These are phyloP conservation scores for Acrocalymma vagum DNA, from an alignment of 2,329 filamentous ascomycete genomes.

Conservation along the genomic window DNA sequence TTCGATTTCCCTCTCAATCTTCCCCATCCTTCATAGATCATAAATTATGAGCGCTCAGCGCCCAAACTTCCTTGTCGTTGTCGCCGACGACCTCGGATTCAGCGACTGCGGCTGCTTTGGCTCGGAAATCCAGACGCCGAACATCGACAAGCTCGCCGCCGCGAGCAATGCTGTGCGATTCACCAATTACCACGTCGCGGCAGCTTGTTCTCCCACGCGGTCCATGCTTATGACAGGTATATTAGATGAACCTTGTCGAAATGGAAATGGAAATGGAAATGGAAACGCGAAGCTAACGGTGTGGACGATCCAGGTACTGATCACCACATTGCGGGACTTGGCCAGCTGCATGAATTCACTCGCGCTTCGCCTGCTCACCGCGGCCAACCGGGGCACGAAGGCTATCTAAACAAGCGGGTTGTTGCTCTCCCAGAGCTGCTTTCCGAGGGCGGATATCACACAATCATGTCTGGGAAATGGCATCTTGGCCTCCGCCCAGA, in stretches of 20 bases:
- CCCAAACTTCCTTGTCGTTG: constrained; percentile 68
- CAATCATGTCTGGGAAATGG: constrained; percentile 23
- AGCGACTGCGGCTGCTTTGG: constrained; percentile 67
- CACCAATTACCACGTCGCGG: constrained; percentile 71
- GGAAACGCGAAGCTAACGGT: too few relatives aligned
- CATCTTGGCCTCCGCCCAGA: constrained; percentile 19
- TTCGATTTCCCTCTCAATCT: too few relatives aligned
- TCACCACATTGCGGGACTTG: constrained; percentile 67
- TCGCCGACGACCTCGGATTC: constrained; percentile 68
- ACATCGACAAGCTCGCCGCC: constrained; percentile 58
- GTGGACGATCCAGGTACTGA: constrained; percentile 71
- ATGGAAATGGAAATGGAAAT: too few relatives aligned
- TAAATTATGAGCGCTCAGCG: constrained; percentile 33
- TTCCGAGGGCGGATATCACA: constrained; percentile 49
- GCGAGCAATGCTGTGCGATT: constrained; percentile 61
- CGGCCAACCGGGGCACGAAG: constrained; percentile 68
- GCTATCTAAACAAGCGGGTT: constrained; percentile 68
- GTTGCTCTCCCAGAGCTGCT: constrained; percentile 67
- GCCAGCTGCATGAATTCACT: constrained; percentile 64
- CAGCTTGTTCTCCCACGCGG: constrained; percentile 70
- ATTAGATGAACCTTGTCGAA: too few relatives aligned
- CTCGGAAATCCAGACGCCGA: constrained; percentile 68
- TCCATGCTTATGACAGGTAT: constrained; percentile 74
- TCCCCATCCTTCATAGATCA: too few relatives aligned
- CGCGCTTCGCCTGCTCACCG: constrained; percentile 61